Base-by-base conservation (phyloP, 2,329 filamentous ascomycete genomes). In the Harringtonia aguacate region DNA sequence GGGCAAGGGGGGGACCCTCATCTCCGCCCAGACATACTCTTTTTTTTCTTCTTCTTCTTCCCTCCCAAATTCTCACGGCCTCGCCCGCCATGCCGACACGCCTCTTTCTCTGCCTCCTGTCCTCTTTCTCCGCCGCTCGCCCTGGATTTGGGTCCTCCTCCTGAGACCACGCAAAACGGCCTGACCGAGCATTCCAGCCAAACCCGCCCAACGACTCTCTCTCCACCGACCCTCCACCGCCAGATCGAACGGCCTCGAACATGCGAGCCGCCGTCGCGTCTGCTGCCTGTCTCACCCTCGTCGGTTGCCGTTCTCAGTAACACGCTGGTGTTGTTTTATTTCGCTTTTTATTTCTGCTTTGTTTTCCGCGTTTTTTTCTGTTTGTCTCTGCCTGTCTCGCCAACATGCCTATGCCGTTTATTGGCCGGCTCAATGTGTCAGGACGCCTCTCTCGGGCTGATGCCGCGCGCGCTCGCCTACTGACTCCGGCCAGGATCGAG, bases 401-500 rank as follows among this genome's bases (percentile, higher is more conserved):
- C 54, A 59, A 46, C 41, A 75, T 75, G 72, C 62, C 71, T 40
- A 62, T 75, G 40, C 71, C 70, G 9, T 73, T 75, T 49, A 58
- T 75, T 28, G 71, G 72, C 43, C 67, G 70, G 51, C 62, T 74
- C 44, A 68, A 71, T 54, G 62, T 68, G 72, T 75, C 53, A 59
- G 70, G 48, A 30, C 41, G 24, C 47, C 46, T n/a, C 18, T 14
- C 22, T n/a, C n/a, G n/a, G n/a, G n/a, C 13, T 17, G 12, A 35
- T 41, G 36, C 36, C 28, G 37, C 36, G 39, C 35, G 21, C 39
- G 40, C 41, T 43, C 39, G 30, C 36, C 45, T 21, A 46, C 46
- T 35, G 41, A 36, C 15, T n/a, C 15, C 8, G 20, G 17, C 21
- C 51, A 88, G 84, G 62, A 75, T 75, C 63, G 89, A 98, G 67